Evolutionary conservation across 345 rosid genomes (phyloP).

Genomic region (Orychophragmus violaceus): DNA sequence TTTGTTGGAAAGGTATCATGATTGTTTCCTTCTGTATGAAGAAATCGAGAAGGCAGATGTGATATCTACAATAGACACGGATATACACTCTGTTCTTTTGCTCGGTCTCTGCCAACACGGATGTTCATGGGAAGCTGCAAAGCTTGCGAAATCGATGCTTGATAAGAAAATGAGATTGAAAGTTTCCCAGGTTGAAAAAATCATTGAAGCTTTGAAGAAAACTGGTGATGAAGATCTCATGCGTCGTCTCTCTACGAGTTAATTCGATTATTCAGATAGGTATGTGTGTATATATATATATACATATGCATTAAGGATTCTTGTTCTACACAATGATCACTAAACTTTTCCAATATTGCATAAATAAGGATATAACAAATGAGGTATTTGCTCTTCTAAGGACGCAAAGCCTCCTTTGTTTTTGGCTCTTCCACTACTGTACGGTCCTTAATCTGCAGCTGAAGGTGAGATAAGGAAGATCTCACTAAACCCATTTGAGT

Average conservation of each 20-base stretch:
- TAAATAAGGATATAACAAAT: neutral
- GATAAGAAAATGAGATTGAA: constrained; percentile 40
- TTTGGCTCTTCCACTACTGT: constrained; percentile 60
- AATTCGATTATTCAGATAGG: neutral
- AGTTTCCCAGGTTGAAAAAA: constrained; percentile 29
- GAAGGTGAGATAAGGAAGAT: constrained; percentile 19
- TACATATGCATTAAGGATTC: neutral
- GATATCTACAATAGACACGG: constrained; percentile 50
- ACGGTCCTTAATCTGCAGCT: constrained; percentile 48
- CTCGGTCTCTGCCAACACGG: constrained; percentile 43
- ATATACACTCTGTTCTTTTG: constrained; percentile 50
- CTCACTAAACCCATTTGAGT: neutral
- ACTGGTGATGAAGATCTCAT: constrained; percentile 42
- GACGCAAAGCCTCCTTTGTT: too few relatives aligned
- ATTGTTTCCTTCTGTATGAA: constrained; percentile 46
- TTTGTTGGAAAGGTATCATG: constrained; percentile 41
- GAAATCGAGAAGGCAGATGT: constrained; percentile 48
- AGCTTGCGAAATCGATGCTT: constrained; percentile 49
- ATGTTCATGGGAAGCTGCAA: constrained; percentile 51
- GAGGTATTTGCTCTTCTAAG: too few relatives aligned
- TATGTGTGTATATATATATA: neutral
- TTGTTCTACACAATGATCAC: constrained; percentile 4
- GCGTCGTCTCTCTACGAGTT: constrained; percentile 25
- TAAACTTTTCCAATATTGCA: neutral
- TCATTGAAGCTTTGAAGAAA: constrained; percentile 35